Evolutionary conservation across 495 filamentous ascomycete genomes (phyloP).

Genomic region (Talaromyces trachyspermus): DNA sequence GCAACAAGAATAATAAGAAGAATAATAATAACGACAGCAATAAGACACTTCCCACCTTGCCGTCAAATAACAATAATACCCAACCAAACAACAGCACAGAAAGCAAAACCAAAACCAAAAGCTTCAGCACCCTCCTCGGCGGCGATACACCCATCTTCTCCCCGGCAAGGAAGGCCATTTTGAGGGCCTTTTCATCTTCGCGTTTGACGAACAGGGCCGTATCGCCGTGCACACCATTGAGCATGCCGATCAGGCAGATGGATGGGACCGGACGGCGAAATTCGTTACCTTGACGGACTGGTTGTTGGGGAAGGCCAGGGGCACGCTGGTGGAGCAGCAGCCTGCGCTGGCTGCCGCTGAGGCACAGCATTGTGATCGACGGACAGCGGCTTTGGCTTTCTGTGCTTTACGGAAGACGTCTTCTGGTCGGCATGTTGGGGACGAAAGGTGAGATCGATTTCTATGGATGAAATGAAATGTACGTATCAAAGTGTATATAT

Average conservation of each 20-base stretch:
- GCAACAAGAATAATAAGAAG: neutral
- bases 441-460: too few relatives aligned
- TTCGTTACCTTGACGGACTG: slow-evolving; percentile 86
- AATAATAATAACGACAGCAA: neutral
- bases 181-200: slow-evolving; percentile 81
- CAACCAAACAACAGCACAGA: slow-evolving; percentile 9
- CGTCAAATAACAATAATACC: neutral
- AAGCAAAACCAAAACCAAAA: slow-evolving; percentile 27
- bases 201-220: slow-evolving; percentile 85
- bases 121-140: slow-evolving; percentile 37
- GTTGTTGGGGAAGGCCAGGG: slow-evolving; percentile 61
- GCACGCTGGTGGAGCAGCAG: slow-evolving; percentile 24
- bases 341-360: slow-evolving; percentile 18
- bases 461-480: too few relatives aligned
- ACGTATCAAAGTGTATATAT: neutral
- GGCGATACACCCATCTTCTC: slow-evolving; percentile 67
- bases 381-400: too few relatives aligned
- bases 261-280: slow-evolving; percentile 60
- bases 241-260: slow-evolving; percentile 72
- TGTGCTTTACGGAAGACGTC: too few relatives aligned
- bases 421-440: too few relatives aligned
- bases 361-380: slow-evolving; percentile 18
- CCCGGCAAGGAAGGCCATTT: slow-evolving; percentile 52
- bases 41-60: too few relatives aligned
- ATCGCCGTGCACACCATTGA: slow-evolving; percentile 87